Base-by-base conservation (phyloP, 768 basidiomycete genomes). In the Symmetrospora coprosmae region DNA sequence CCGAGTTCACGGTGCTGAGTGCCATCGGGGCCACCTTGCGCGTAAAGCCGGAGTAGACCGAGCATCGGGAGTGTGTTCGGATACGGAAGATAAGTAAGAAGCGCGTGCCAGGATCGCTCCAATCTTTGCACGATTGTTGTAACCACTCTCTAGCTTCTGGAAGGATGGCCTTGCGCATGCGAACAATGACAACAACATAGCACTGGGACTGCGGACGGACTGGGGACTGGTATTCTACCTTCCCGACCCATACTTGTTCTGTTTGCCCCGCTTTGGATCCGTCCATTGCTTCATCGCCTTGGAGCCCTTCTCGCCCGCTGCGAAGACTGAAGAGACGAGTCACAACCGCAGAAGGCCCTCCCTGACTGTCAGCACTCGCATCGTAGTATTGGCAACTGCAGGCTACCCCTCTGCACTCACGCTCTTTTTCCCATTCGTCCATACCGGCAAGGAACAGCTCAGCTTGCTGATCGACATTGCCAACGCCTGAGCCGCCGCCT, bases 381-480 rank as follows among this genome's bases (percentile, higher is more conserved):
- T 2, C 2, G 14, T 8, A 5, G 38, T 1, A 3, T 13, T 6
- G 48, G 30, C 13, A 40, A 30, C 13, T 11, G 14, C 1, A 37
- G 1, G 9, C 1, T 1, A n/a, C n/a, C n/a, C n/a, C n/a, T 6
- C 11, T 8, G 8, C 38, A 61, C 68, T 48, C 38, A 68, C 69
- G 45, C 55, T 70, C 67, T 37, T 66, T 68, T 65, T 70, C 69
- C 69, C 69, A 70, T 17, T 51, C 43, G 33, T 70, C 69, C 38
- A 70, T 27, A 0, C 65, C 66, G 47, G 65, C 67, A 14, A 65
- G 50, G 43, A 68, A 70, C 50, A 64, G 66, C 37, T 63, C 67
- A 21, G 67, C 69, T 25, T 50, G 48, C 33, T 60, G 39, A 25
- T 64, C 63, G 25, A 63, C 61, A n/a, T 40, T 56, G 14, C 52